A percentile compares a stretch with the other conserved stretches of the same genome.
Conservation (phyloP, 148 eudicot genomes). For the Chenopodium quinoa region DNA sequence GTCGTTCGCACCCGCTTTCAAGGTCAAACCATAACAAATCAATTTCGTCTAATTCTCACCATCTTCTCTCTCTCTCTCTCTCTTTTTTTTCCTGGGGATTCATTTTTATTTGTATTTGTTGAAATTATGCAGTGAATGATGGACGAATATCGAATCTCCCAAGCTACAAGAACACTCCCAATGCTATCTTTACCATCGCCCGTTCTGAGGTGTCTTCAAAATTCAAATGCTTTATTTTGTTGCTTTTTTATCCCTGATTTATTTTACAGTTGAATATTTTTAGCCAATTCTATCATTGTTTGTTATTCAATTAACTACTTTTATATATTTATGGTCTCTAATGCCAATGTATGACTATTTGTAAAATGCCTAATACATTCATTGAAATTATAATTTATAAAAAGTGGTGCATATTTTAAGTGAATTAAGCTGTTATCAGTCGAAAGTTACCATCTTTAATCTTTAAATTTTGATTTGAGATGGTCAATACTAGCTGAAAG, state of each 20-base stretch:
- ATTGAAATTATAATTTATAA: too few species aligned
- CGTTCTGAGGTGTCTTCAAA: conserved; percentile 61
- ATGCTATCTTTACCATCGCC: conserved; percentile 83
- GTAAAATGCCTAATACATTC: too few species aligned
- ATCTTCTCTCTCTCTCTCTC: too few species aligned
- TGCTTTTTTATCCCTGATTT: not conserved
- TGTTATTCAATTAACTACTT: not conserved
- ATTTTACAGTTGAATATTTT: too few species aligned
- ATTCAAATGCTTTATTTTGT: not conserved
- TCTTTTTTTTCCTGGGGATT: too few species aligned
- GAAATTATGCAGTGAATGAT: conserved; percentile 54
- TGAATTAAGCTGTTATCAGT: not conserved
- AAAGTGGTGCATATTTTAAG: not conserved
- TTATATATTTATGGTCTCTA: too few species aligned
- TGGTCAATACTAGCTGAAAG: not conserved
- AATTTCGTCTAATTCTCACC: too few species aligned
- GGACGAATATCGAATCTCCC: conserved; percentile 67
- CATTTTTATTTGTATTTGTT: not conserved
- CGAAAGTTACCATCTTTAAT: not conserved
- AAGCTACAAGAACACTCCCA: conserved; percentile 77
- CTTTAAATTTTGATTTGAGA: not conserved
- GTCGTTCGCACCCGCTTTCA: conserved; percentile 96
- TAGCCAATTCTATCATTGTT: too few species aligned
- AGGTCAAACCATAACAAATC: conserved; percentile 36
- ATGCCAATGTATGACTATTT: too few species aligned